Percentiles rank a stretch among this genome's conserved stretches.
Conservation (phyloP, 2,329 filamentous ascomycete genomes). For the Beauveria varroae region DNA sequence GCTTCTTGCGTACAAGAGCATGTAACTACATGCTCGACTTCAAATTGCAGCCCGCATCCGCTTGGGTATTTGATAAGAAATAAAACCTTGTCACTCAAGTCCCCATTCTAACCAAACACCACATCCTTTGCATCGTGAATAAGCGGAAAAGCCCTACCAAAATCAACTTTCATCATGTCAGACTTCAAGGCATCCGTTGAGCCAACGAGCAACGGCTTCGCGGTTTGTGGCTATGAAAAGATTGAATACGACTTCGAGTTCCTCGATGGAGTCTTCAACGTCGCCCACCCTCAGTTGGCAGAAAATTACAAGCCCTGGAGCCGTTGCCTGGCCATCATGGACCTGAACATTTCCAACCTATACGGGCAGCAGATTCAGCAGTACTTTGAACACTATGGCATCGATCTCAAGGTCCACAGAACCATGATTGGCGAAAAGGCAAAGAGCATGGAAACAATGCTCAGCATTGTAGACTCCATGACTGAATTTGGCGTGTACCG, state of each 20-base stretch:
- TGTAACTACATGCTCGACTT: not conserved
- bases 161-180: constrained; percentile 2
- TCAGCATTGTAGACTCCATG: constrained; percentile 67
- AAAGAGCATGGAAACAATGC: constrained; percentile 62
- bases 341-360: constrained; percentile 61
- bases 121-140: not conserved
- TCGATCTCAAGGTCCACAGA: constrained; percentile 59
- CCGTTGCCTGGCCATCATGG: constrained; percentile 60
- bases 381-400: constrained; percentile 59
- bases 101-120: not conserved
- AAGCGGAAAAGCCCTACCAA: not conserved
- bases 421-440: constrained; percentile 70
- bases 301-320: constrained; percentile 59
- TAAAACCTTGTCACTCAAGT: too few relatives aligned
- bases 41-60: not conserved
- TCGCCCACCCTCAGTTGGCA: constrained; percentile 52
- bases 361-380: constrained; percentile 58
- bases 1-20: not conserved
- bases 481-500: constrained; percentile 63
- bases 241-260: constrained; percentile 71
- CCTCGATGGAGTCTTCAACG: constrained; percentile 60
- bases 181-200: constrained; percentile 49
- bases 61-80: not conserved
- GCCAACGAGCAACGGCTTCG: constrained; percentile 58
- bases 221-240: constrained; percentile 67